Evolutionary conservation across 352 stramenopile genomes (phyloP), one percentile per base, ranked within the genome.

Genomic region (Hyaloperonospora arabidopsidis): DNA sequence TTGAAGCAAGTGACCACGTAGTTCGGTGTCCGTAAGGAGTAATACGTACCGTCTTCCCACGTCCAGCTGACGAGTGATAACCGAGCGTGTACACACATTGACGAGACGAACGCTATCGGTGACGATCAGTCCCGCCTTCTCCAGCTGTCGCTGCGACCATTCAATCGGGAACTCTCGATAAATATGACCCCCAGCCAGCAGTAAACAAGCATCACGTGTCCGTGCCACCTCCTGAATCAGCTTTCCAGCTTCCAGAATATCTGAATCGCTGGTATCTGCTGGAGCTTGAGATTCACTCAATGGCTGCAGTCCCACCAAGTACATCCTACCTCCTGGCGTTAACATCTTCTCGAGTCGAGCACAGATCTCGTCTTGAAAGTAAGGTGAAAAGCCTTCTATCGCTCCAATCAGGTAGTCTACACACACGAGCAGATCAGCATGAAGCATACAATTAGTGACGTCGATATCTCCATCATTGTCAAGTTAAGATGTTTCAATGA

Each of bases 341-440:
- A 97, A 60, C 50, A 90, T 66, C 5, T 65, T 65, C 18, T 76
- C 57, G n/a, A 97, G 70, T 49, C 89, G 75, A 18, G 59, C 55
- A 50, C 68, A 76, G 40, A 85, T 70, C 39, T 76, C 63, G 51
- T 85, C 74, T 68, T 97, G 88, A 56, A 82, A 90, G 63, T 95
- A 97, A 0, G 90, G 88, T 29, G 75, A 80, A 65, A 97, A 96
- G 17, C 88, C 90, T 58, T 97, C 90, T 50, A 97, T 91, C 11
- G 90, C 87, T 44, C 90, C 90, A 21, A 97, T 74, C 3, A 97
- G 68, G 64, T 97, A 97, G 64, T 97, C 90, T 51, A 51, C n/a
- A 28, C 11, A 28, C 12, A 18, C 22, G 7, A 49, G 22, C 5
- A 4, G 23, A 2, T n/a, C n/a, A 39, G 4, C 23, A 25, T 25